Conservation (phyloP, 257 asterid genomes). For the Handroanthus guayacan region DNA sequence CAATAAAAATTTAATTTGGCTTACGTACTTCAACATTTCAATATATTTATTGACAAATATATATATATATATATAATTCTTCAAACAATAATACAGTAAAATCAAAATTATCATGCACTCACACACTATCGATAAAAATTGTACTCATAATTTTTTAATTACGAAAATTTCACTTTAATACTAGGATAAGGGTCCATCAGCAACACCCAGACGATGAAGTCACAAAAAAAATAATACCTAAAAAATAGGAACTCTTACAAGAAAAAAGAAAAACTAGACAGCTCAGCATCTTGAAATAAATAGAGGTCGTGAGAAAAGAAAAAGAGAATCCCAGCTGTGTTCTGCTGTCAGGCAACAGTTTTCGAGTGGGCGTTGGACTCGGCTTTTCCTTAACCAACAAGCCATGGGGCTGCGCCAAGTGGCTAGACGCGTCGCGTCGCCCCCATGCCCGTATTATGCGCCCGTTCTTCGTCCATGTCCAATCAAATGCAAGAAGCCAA, state of each 20-base stretch:
- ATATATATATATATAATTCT: too few species aligned
- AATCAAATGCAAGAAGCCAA: neutral
- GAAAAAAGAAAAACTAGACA: neutral
- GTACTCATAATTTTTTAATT: too few species aligned
- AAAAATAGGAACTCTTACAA: too few species aligned
- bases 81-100: too few species aligned
- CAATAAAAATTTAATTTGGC: too few species aligned
- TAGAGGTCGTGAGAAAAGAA: slow-evolving; percentile 6
- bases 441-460: neutral
- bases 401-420: slow-evolving; percentile 42
- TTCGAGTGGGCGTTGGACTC: slow-evolving; percentile 35
- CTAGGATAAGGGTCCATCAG: too few species aligned
- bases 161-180: too few species aligned
- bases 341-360: slow-evolving; percentile 23
- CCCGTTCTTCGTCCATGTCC: neutral
- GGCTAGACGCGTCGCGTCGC: slow-evolving; percentile 9
- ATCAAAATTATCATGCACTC: too few species aligned
- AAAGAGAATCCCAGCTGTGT: slow-evolving; percentile 41
- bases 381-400: slow-evolving; percentile 35
- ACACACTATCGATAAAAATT: too few species aligned
- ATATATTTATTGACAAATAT: too few species aligned
- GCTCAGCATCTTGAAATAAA: neutral
- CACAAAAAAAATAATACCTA: neutral
- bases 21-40: too few species aligned
- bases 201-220: too few species aligned